Evolutionary conservation across 371 early-diverging fungal genomes (phyloP).

Genomic region (Massospora cicadina): DNA sequence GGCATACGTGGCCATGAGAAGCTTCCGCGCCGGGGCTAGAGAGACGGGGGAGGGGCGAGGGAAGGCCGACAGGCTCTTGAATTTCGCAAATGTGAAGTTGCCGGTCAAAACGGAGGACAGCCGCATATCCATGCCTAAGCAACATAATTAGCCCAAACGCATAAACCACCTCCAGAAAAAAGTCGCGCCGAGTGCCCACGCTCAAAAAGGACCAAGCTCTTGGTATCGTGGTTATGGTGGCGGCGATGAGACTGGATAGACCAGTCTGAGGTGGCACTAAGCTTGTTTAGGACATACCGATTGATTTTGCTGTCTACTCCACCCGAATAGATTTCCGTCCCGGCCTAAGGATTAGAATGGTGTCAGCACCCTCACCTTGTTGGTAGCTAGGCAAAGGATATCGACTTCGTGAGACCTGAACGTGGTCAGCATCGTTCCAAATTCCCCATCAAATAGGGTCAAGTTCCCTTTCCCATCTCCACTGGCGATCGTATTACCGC

Average conservation of each 20-base stretch:
- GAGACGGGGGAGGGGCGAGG: neutral
- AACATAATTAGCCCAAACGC: neutral
- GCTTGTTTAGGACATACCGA: conserved; percentile 25
- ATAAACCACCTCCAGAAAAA: neutral
- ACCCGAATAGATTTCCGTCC: conserved; percentile 55
- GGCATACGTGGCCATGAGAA: conserved; percentile 9
- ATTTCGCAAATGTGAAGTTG: conserved; percentile 4
- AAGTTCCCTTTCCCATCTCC: conserved; percentile 83
- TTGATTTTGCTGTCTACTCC: conserved; percentile 83
- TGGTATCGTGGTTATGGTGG: conserved; percentile 16
- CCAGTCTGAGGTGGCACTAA: neutral
- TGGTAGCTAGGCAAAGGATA: conserved; percentile 62
- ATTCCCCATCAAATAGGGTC: conserved; percentile 63
- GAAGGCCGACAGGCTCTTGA: neutral
- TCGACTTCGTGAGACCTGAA: conserved; percentile 68
- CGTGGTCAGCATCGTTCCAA: conserved; percentile 44
- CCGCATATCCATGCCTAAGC: conserved; percentile 2
- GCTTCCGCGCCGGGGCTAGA: neutral
- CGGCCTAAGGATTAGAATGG: conserved; percentile 19
- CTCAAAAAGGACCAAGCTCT: conserved; percentile 15
- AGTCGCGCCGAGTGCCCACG: neutral
- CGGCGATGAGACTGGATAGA: conserved; percentile 15
- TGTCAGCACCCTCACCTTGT: conserved; percentile 16
- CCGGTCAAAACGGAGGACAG: neutral
- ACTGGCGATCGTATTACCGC: conserved; percentile 55